Evolutionary conservation across 2,329 filamentous ascomycete genomes (phyloP).

Genomic region (Ophiostoma sp.): DNA sequence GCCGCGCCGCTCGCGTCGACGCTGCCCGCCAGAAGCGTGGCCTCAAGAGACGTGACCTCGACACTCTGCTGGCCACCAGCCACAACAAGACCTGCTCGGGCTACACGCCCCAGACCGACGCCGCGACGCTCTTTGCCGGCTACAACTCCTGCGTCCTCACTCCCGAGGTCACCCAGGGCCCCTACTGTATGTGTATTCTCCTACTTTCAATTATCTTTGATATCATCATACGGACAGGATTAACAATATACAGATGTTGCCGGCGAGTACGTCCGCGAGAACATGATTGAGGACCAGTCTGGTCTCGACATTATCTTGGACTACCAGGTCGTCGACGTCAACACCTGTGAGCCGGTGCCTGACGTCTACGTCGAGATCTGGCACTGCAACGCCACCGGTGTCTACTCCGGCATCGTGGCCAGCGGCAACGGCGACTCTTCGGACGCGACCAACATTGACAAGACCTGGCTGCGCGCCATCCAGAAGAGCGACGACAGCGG

Average conservation of each 20-base stretch:
- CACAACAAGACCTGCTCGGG: conserved; percentile 37
- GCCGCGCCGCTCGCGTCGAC: conserved; percentile 30
- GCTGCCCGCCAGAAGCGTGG: background rate
- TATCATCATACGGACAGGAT: too few species aligned
- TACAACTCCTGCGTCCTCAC: conserved; percentile 45
- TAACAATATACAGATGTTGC: conserved; percentile 34
- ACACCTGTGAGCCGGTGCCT: conserved; percentile 48
- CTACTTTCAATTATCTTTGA: background rate
- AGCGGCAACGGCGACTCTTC: conserved; percentile 1
- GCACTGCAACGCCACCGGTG: conserved; percentile 40
- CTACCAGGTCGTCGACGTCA: conserved; percentile 49
- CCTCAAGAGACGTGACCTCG: conserved; percentile 9
- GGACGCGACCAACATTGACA: conserved; percentile 35
- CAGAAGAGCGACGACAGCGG: conserved; percentile 39
- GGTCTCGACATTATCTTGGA: conserved; percentile 47
- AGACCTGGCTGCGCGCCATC: conserved; percentile 42
- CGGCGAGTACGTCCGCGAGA: conserved; percentile 46
- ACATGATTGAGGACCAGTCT: conserved; percentile 43
- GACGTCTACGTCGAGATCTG: conserved; percentile 49
- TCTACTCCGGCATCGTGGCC: conserved; percentile 36
- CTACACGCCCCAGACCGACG: conserved; percentile 34
- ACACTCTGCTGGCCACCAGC: conserved; percentile 43
- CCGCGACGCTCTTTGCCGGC: conserved; percentile 37
- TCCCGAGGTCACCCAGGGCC: conserved; percentile 50
- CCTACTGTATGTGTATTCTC: conserved; percentile 38